These are phyloP conservation scores for Xerocomus potaroensis DNA, from an alignment of 768 basidiomycete species.

Conservation along the genomic window DNA sequence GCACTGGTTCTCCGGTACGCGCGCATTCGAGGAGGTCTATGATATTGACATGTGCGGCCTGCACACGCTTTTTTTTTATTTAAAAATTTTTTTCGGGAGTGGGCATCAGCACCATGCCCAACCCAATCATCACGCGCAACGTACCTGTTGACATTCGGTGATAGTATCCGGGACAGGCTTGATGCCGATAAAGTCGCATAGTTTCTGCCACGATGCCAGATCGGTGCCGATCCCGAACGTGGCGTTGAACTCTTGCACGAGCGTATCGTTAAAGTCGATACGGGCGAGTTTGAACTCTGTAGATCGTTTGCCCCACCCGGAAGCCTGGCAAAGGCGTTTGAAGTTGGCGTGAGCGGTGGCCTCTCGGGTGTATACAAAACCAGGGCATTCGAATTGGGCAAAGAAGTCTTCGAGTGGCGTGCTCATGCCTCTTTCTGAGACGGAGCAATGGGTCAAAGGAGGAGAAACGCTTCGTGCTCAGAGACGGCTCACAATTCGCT, in stretches of 20 bases:
- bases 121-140: neutral
- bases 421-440: no score
- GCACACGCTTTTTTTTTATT: no score
- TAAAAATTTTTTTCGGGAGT: no score
- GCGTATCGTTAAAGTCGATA: constrained; percentile 13
- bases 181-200: constrained; percentile 24
- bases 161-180: constrained; percentile 18
- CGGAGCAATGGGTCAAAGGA: no score
- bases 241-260: constrained; percentile 24
- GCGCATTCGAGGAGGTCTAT: constrained; percentile 29
- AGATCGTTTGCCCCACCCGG: neutral
- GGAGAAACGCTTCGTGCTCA: no score
- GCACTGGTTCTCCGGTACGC: constrained; percentile 15
- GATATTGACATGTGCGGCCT: constrained; percentile 32
- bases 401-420: constrained; percentile 27
- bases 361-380: constrained; percentile 12
- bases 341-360: constrained; percentile 22
- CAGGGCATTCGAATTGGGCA: constrained; percentile 10
- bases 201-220: constrained; percentile 23
- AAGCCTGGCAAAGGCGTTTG: constrained; percentile 4
- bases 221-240: constrained; percentile 17
- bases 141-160: constrained; percentile 15
- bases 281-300: neutral
- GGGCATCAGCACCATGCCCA: neutral
- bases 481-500: no score